Evolutionary conservation across 768 basidiomycete species (phyloP).

Genomic region (Russula earlei): DNA sequence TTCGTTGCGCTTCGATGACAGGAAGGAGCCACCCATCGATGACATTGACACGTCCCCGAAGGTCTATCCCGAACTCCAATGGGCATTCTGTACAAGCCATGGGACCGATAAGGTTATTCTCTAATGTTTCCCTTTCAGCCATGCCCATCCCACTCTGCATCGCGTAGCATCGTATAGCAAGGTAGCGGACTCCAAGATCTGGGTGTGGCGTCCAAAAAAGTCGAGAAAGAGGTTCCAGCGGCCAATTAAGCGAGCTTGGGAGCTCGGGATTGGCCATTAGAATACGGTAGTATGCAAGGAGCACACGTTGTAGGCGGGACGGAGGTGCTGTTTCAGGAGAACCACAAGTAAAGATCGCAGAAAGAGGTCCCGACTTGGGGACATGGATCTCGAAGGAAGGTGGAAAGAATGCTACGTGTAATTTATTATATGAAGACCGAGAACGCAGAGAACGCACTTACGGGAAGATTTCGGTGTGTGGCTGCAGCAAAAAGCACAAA

Average conservation of each 20-base stretch:
- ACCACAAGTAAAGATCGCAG: conserved; percentile 28
- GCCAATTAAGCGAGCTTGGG: conserved; percentile 55
- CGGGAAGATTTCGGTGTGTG: conserved; percentile 65
- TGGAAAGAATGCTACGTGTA: conserved; percentile 42
- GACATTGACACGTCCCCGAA: conserved; percentile 35
- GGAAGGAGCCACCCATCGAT: conserved; percentile 83
- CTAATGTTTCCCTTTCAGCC: conserved; percentile 57
- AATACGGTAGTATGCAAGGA: conserved; percentile 78
- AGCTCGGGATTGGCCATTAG: conserved; percentile 64
- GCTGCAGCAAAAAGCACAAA: conserved; percentile 54
- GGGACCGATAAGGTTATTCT: conserved; percentile 52
- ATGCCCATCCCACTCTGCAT: conserved; percentile 73
- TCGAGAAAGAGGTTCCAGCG: conserved; percentile 32
- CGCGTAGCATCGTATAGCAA: conserved; percentile 74
- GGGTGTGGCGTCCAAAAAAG: conserved; percentile 44
- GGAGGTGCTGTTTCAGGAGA: conserved; percentile 30
- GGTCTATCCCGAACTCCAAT: conserved; percentile 43
- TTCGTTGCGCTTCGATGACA: conserved; percentile 52
- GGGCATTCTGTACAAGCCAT: conserved; percentile 50
- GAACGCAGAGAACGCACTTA: conserved; percentile 31
- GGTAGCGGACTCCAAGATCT: conserved; percentile 52
- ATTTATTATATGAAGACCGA: conserved; percentile 9
- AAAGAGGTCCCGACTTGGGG: conserved; percentile 46
- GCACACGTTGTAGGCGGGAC: conserved; percentile 50
- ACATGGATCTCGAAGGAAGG: conserved; percentile 37